These are phyloP conservation scores for Acanthamoeba royreba DNA, from an alignment of 208 protist species.

Conservation along the genomic window DNA sequence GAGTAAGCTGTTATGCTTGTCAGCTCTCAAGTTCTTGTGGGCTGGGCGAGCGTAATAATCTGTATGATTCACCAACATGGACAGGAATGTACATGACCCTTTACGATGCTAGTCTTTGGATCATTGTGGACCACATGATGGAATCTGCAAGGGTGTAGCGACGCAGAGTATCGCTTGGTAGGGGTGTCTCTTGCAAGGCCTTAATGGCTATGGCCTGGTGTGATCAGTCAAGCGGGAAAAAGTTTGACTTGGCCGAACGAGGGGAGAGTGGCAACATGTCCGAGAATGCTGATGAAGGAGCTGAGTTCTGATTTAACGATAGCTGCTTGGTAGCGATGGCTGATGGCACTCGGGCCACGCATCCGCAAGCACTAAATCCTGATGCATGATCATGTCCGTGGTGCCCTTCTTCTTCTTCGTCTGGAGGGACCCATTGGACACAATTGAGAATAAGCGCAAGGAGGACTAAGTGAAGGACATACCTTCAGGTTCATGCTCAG, in stretches of 20 bases:
- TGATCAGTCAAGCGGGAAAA: neutral
- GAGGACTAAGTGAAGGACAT: neutral
- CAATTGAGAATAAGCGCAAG: neutral
- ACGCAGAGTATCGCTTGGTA: too few species aligned
- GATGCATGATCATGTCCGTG: neutral
- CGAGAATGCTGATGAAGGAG: neutral
- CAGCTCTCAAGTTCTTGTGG: too few species aligned
- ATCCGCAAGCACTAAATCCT: neutral
- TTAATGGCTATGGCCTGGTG: neutral
- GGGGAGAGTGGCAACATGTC: neutral
- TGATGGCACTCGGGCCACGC: neutral
- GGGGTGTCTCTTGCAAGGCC: too few species aligned
- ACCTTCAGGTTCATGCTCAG: neutral
- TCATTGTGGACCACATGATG: too few species aligned
- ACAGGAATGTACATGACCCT: too few species aligned
- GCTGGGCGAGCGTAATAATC: too few species aligned
- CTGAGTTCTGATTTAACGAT: neutral
- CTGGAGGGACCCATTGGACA: too few species aligned
- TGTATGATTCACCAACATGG: too few species aligned
- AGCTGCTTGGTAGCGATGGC: neutral
- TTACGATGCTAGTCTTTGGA: too few species aligned
- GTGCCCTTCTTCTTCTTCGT: neutral
- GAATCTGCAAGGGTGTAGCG: too few species aligned
- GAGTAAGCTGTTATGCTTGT: too few species aligned
- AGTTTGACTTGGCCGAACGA: neutral